Base-by-base conservation (phyloP, 495 filamentous ascomycete species). In the Saxispiralis lemnorum region DNA sequence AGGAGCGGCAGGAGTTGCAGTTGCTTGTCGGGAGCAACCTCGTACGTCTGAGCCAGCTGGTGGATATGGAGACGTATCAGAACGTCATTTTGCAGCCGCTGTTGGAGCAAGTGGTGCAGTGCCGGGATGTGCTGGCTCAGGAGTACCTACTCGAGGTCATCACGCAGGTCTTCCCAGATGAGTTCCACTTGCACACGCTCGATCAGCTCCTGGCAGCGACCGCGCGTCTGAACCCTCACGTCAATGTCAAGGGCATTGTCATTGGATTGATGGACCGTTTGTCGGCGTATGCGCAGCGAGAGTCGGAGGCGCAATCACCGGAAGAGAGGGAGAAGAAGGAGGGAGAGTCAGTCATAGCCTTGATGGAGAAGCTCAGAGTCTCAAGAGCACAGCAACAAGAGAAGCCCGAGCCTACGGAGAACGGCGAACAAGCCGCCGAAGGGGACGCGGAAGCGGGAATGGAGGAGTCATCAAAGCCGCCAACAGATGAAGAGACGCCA, bases 101-200 rank as follows among this genome's bases (percentile, higher is more conserved):
- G 46, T 59, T 97, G 47, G 89, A 96, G 54, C 89, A 97, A 61
- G 87, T 97, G 41, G 89, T 97, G 30, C 88, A 96, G 58, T 97
- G 89, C 57, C 78, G 89, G 32, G 89, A 97, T 69, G 85, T 97
- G 5, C 61, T 97, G 47, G 89, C 89, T 20, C 89, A 97, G 60
- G 89, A 97, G 59, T 97, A 97, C 66, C 71, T 97, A 14, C 67
- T 96, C 33, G 89, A 97, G 71, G 92, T 97, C 47, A 88, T 97
- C 49, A 97, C 92, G 2, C 92, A 97, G 62, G 89, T 97, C 35
- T 97, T 97, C 64, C 92, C 89, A 1, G 89, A 97, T 64, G 89
- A 97, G 59, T 97, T 84, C 57, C 89, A 97, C 58, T 73, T 97
- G 11, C 86, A 96, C 56, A 96, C 89, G 0, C 71, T 97, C 12